phyloP scores from a whole-genome alignment of 202 grass and related monocot genomes.

The Dendrocalamus latiflorus region DNA sequence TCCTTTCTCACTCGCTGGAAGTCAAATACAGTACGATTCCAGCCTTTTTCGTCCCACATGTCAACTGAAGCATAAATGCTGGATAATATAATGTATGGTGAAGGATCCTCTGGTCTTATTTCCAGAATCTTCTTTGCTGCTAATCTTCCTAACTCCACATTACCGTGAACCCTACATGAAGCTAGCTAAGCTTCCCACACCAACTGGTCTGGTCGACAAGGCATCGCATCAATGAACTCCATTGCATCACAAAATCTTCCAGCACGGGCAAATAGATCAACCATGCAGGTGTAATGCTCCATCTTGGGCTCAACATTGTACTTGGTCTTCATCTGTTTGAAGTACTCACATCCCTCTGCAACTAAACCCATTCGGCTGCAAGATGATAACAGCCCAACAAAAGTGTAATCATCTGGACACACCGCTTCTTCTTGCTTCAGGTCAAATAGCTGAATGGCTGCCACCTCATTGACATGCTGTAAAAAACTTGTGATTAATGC shows the following conservation, averaged over 20 bases:
- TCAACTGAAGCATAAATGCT: constrained; percentile 61
- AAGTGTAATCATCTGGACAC: constrained; percentile 64
- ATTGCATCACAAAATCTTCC: constrained; percentile 60
- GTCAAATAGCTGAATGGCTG: constrained; percentile 55
- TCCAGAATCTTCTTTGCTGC: constrained; percentile 58
- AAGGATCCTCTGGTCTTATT: constrained; percentile 59
- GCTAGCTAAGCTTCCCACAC: constrained; percentile 69
- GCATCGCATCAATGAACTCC: constrained; percentile 63
- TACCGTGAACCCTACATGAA: constrained; percentile 56
- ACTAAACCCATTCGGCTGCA: constrained; percentile 65
- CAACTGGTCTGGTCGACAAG: constrained; percentile 50
- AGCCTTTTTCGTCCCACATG: constrained; percentile 60
- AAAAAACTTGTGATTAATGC: constrained; percentile 63
- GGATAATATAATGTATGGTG: constrained; percentile 60
- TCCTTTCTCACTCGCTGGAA: constrained; percentile 42
- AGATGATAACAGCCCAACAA: constrained; percentile 56
- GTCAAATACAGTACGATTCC: constrained; percentile 34
- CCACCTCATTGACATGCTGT: constrained; percentile 51
- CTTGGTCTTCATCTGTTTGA: constrained; percentile 48
- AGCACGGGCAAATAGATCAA: constrained; percentile 61
- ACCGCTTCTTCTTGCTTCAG: constrained; percentile 56
- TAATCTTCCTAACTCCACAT: constrained; percentile 46
- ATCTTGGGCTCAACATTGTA: constrained; percentile 54
- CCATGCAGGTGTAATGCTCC: constrained; percentile 72
- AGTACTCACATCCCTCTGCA: constrained; percentile 57